Evolutionary conservation across 2,329 filamentous ascomycete genomes (phyloP), one percentile per base, ranked within the genome.

Genomic region (Cyclaneusma minus): DNA sequence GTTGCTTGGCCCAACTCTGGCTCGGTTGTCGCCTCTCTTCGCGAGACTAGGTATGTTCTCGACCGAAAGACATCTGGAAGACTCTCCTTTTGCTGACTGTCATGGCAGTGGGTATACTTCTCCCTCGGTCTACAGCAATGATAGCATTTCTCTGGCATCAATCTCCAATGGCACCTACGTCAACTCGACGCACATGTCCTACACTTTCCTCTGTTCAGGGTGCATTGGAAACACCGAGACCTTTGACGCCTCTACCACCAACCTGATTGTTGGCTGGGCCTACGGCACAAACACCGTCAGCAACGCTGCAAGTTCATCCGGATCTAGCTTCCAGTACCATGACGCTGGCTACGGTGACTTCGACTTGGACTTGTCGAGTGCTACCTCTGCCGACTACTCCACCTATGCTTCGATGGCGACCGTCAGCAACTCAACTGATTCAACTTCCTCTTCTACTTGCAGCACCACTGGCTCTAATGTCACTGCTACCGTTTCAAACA

Each of bases 151-250:
- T 8, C 38, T 58, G 10, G 40, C 41, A 2, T 53, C 60, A 9
- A 66, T 66, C 33, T 45, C 58, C 13, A 58, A 60, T 13, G 61
- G 62, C 14, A 64, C 60, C 2, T 63, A 57, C 13, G 43, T 63
- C 31, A 67, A 66, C 48, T 48, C 45, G 33, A 66, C 62, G 2
- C 58, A 65, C 35, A 58, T 56, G 40, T 58, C 57, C 3, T 63
- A 60, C 35, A 68, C 63, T 1, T 68, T 66, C 43, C 51, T 67
- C 19, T 68, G 63, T 38, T 44, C 50, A 23, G 48, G 49, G 7
- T 62, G 58, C 29, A 44, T 58, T 29, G n/a, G n/a, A n/a, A n/a
- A n/a, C n/a, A n/a, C n/a, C n/a, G n/a, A n/a, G n/a, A 42, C 44
- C 11, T 42, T 43, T 4, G 50, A 53, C 29, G 35, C 41, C 8